These are phyloP conservation scores for Peronospora tabacina DNA, from an alignment of 352 stramenopile genomes.

Conservation along the genomic window DNA sequence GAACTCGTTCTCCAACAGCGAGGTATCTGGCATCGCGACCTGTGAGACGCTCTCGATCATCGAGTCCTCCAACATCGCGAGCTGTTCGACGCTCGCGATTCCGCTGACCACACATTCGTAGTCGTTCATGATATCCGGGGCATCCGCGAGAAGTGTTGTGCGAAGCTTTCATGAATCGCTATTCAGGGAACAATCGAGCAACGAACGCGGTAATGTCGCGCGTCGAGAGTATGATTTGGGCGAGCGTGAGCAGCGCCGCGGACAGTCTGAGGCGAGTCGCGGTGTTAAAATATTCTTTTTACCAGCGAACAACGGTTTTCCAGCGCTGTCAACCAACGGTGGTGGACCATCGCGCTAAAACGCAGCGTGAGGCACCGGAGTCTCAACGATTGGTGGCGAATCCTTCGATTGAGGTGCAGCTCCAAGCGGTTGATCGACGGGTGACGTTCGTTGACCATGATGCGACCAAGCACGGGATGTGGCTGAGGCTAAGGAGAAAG, in stretches of 20 bases:
- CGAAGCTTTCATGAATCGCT: not conserved
- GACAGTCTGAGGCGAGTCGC: no score
- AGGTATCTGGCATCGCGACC: no score
- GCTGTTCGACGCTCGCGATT: not conserved
- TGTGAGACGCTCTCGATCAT: not conserved
- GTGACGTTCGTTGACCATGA: not conserved
- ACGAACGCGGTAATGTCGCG: no score
- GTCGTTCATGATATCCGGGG: not conserved
- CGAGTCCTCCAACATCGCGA: not conserved
- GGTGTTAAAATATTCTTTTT: no score
- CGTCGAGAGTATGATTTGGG: no score
- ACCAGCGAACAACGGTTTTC: no score
- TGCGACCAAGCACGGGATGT: not conserved
- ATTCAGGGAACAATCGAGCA: no score
- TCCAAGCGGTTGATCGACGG: not conserved
- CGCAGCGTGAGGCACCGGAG: no score
- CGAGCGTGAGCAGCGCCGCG: no score
- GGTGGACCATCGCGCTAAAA: no score
- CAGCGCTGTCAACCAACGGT: no score
- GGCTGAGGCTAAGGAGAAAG: not conserved
- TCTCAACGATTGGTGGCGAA: not conserved
- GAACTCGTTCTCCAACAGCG: no score
- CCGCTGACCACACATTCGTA: not conserved
- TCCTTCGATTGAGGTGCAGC: not conserved
- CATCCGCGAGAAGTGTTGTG: not conserved